Base-by-base conservation (phyloP, 306 rosid species). In the Medicago arabica region DNA sequence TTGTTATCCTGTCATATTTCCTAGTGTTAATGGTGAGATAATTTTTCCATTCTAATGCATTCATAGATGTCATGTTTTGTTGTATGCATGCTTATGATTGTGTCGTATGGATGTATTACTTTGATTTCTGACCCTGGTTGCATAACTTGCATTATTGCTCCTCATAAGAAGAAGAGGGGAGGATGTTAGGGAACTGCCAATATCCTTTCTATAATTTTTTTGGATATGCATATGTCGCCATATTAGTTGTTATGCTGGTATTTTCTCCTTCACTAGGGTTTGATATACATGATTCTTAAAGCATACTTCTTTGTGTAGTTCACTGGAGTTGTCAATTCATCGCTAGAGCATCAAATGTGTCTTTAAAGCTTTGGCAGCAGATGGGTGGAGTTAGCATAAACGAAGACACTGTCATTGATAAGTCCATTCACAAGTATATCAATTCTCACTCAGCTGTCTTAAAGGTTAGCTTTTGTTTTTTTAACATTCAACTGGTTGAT, bases 1-100 rank as follows among this genome's bases (percentile, higher is more conserved):
- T 60, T 96, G 99, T 83, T 96, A 96, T 82, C 99, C 99, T 57
- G 86, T 96, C 89, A 84, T 96, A 84, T 96, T 89, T 87, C 99
- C 99, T 3, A 96, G 93, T 82, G 91, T 96, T 76, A 96, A 96
- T 74, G 97, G 99, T 96, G 75, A 85, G 91, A 80, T 57, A 49
- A 21, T 60, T 74, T 44, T 34, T 78, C 43, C 8, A 10, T 77
- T 68, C 43, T 57, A 51, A 75, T 55, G 75, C 10, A 50, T 50
- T 59, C 28, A 14, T 60, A 16, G 62, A 54, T 70, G 41, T 19
- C 60, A 14, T 12, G 16, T 36, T 34, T 54, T 71, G 15, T 71
- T 76, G 54, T 75, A 14, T 66, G 76, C 57, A 53, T 46, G 12
- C 55, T 19, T 72, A 49, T 78, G 49, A 21, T 53, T 50, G 21